These are phyloP conservation scores for Coleophoma crateriformis DNA, from an alignment of 2,329 filamentous ascomycete genomes.

Conservation along the genomic window DNA sequence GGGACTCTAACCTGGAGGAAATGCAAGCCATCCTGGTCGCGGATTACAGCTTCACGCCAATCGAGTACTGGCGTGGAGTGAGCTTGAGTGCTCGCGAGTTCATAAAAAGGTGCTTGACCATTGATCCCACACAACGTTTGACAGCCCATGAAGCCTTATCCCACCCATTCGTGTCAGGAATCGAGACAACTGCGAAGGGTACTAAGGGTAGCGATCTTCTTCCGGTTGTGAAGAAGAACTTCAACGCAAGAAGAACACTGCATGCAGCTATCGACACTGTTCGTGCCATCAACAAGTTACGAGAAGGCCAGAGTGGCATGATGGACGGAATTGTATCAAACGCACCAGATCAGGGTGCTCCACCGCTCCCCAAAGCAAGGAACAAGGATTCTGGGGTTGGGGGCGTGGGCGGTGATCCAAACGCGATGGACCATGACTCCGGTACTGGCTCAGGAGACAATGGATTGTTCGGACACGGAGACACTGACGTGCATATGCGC, in stretches of 20 bases:
- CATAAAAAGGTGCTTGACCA: conserved; percentile 84
- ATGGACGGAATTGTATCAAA: conserved; percentile 55
- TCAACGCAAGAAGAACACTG: conserved; percentile 63
- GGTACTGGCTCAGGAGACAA: conserved; percentile 13
- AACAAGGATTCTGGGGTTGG: conserved; percentile 41
- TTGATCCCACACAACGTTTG: conserved; percentile 82
- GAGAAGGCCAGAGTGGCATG: conserved; percentile 52
- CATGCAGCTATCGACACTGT: conserved; percentile 69
- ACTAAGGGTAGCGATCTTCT: conserved; percentile 51
- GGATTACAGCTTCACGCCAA: conserved; percentile 90
- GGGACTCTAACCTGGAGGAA: conserved; percentile 95
- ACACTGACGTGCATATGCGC: conserved; percentile 16
- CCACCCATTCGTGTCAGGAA: conserved; percentile 35
- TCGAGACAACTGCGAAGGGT: no score
- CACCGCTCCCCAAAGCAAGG: conserved; percentile 20
- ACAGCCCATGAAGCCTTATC: conserved; percentile 76
- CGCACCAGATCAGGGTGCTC: conserved; percentile 39
- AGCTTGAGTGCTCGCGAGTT: conserved; percentile 84
- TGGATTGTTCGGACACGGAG: conserved; percentile 2
- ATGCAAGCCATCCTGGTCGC: conserved; percentile 98
- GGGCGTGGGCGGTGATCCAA: conserved; percentile 14
- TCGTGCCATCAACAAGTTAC: conserved; percentile 64
- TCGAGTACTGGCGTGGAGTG: conserved; percentile 95
- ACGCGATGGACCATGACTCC: conserved; percentile 21
- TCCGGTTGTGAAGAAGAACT: conserved; percentile 69